Evolutionary conservation across 1,284 basidiomycete species (phyloP).

Genomic region (Apiotrichum akiyoshidainum): DNA sequence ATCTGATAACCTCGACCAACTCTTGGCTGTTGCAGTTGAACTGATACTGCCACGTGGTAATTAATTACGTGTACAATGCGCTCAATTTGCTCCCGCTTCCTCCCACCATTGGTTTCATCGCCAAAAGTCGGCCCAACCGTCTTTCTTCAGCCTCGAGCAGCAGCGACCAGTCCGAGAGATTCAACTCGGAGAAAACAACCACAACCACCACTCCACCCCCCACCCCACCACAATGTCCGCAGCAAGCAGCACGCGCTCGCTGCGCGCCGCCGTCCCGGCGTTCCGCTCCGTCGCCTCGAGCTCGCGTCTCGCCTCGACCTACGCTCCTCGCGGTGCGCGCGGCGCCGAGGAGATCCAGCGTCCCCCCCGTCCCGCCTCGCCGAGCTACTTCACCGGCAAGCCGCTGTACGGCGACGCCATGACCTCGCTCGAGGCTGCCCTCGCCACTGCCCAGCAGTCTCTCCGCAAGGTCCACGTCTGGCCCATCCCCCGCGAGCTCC

Average conservation of each 20-base stretch:
- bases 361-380: constrained; percentile 54
- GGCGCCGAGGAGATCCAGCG: neutral
- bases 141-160: neutral
- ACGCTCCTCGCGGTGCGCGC: neutral
- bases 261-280: constrained; percentile 6
- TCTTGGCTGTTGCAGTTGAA: no score
- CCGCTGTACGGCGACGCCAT: constrained; percentile 73
- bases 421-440: constrained; percentile 63
- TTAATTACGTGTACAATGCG: no score
- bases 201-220: neutral
- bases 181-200: neutral
- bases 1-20: constrained; percentile 11
- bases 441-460: constrained; percentile 59
- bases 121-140: neutral
- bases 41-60: no score
- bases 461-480: constrained; percentile 68
- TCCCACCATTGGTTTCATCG: neutral
- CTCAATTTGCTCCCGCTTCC: neutral
- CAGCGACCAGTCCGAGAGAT: constrained; percentile 14
- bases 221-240: neutral
- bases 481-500: constrained; percentile 70
- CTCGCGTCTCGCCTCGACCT: constrained; percentile 15
- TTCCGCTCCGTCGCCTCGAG: constrained; percentile 4
- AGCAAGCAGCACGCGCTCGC: constrained; percentile 11
- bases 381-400: constrained; percentile 84